These are phyloP conservation scores for Phytophthora ohioensis DNA, from an alignment of 352 stramenopile genomes.

Conservation along the genomic window DNA sequence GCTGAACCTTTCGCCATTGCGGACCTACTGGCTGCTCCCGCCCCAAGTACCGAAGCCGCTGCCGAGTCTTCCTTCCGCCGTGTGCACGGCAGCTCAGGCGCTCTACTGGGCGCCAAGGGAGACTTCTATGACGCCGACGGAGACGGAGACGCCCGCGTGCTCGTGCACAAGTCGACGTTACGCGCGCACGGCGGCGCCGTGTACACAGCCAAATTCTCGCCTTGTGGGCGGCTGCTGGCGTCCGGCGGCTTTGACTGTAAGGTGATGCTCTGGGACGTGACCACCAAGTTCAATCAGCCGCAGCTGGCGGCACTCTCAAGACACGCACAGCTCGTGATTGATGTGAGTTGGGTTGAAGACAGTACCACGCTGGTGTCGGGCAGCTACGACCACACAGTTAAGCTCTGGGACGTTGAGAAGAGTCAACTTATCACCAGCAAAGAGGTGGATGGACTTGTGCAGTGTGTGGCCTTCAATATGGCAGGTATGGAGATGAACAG, in stretches of 20 bases:
- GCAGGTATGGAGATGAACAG: slow-evolving; percentile 45
- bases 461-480: slow-evolving; percentile 87
- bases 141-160: slow-evolving; percentile 69
- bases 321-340: slow-evolving; percentile 87
- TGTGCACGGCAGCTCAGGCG: slow-evolving; percentile 39
- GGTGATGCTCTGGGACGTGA: slow-evolving; percentile 89
- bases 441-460: slow-evolving; percentile 81
- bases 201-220: slow-evolving; percentile 90
- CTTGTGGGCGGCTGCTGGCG: slow-evolving; percentile 80
- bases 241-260: slow-evolving; percentile 85
- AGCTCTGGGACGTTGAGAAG: slow-evolving; percentile 90
- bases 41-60: slow-evolving; percentile 40
- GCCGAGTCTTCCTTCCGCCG: slow-evolving; percentile 49
- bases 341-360: slow-evolving; percentile 87
- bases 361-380: slow-evolving; percentile 76
- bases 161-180: slow-evolving; percentile 87
- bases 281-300: slow-evolving; percentile 90
- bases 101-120: slow-evolving; percentile 58
- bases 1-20: slow-evolving; percentile 77
- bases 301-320: slow-evolving; percentile 80
- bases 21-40: slow-evolving; percentile 65
- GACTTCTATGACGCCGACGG: slow-evolving; percentile 62
- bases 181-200: slow-evolving; percentile 79
- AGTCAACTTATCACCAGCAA: slow-evolving; percentile 67
- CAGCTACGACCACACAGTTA: slow-evolving; percentile 90